phyloP scores from a whole-genome alignment of 306 rosid species.

The Vigna radiata region DNA sequence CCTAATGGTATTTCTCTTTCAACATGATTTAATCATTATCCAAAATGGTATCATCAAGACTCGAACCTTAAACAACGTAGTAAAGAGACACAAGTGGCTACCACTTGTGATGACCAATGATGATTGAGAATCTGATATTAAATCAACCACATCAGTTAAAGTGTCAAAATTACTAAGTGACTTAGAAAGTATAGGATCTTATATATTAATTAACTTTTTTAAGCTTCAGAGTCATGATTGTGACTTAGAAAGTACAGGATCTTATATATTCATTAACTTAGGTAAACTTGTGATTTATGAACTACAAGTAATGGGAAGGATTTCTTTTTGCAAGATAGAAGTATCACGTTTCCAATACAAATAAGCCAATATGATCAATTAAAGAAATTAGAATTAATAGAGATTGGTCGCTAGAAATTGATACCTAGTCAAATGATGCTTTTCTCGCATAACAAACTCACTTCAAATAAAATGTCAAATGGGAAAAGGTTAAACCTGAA shows the following conservation, averaged over 20 bases:
- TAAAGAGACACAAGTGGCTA: too few species aligned
- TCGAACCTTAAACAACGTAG: too few species aligned
- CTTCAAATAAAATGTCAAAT: constrained; percentile 24
- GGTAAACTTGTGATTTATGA: constrained; percentile 23
- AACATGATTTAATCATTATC: too few species aligned
- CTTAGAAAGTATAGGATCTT: constrained; percentile 17
- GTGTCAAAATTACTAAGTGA: constrained; percentile 3
- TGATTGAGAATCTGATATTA: background rate
- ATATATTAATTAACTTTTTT: constrained; percentile 10
- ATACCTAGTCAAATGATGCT: constrained; percentile 12
- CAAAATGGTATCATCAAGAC: too few species aligned
- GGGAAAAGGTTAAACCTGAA: constrained; percentile 69
- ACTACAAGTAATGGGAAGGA: constrained; percentile 21
- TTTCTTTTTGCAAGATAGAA: constrained; percentile 19
- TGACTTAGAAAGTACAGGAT: constrained; percentile 15
- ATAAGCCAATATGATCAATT: constrained; percentile 29
- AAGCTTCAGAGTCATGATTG: constrained; percentile 20
- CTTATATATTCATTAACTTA: constrained; percentile 15
- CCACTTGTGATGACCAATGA: too few species aligned
- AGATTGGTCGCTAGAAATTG: constrained; percentile 21
- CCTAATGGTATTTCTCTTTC: too few species aligned
- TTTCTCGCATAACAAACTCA: constrained; percentile 11
- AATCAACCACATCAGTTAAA: constrained; percentile 7
- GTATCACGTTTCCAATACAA: constrained; percentile 23
- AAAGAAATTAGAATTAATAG: constrained; percentile 3